Conservation (phyloP, 768 basidiomycete species). For the Cystobasidium onofrii region DNA sequence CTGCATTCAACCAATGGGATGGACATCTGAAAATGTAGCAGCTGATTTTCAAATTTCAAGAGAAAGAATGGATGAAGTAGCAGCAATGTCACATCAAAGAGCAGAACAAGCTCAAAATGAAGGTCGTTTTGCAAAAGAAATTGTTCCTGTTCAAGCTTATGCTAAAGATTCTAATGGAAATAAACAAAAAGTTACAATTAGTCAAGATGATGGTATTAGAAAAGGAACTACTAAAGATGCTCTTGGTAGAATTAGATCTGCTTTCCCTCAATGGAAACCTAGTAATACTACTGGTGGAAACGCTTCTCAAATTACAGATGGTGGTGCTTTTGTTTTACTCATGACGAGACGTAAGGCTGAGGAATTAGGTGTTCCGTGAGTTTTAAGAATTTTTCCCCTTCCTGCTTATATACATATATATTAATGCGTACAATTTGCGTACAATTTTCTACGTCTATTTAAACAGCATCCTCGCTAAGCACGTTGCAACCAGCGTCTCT, state of each 20-base stretch:
- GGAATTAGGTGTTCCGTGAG: slow-evolving; percentile 54
- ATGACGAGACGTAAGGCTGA: slow-evolving; percentile 76
- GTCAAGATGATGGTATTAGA: slow-evolving; percentile 74
- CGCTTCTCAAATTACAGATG: slow-evolving; percentile 83
- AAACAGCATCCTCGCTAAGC: slow-evolving; percentile 60
- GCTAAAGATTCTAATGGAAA: slow-evolving; percentile 54
- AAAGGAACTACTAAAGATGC: slow-evolving; percentile 73
- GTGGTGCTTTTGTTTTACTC: slow-evolving; percentile 69
- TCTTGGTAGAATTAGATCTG: slow-evolving; percentile 72
- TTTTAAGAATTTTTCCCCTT: not conserved
- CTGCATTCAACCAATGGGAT: slow-evolving; percentile 58
- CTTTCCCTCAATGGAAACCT: slow-evolving; percentile 63
- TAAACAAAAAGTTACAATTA: slow-evolving; percentile 57
- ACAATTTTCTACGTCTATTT: not conserved
- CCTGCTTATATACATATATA: too few relatives aligned
- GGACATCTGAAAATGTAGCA: slow-evolving; percentile 91
- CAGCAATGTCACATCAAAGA: slow-evolving; percentile 74
- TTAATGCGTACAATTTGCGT: too few relatives aligned
- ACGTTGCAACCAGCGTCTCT: slow-evolving; percentile 62
- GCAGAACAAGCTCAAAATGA: slow-evolving; percentile 70
- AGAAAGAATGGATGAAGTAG: slow-evolving; percentile 70
- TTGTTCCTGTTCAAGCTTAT: slow-evolving; percentile 63
- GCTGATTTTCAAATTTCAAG: slow-evolving; percentile 66
- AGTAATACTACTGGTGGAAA: slow-evolving; percentile 54
- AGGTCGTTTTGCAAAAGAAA: slow-evolving; percentile 74